These are phyloP conservation scores for Camellia granthamiana DNA, from an alignment of 148 eudicot genomes.

Conservation along the genomic window DNA sequence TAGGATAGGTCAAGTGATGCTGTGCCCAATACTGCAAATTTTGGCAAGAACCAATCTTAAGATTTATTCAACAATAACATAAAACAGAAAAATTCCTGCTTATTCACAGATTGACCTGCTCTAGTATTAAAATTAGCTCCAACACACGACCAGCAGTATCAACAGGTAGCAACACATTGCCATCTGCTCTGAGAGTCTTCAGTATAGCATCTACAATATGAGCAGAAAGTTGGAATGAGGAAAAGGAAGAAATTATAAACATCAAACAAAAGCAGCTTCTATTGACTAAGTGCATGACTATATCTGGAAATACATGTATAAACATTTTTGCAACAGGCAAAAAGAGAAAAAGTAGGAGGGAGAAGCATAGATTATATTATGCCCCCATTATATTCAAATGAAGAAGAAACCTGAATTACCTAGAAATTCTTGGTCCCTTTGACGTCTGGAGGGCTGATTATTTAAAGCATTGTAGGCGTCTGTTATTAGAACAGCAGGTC, in stretches of 20 bases:
- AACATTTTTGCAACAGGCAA: neutral
- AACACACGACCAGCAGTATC: slow-evolving; percentile 96
- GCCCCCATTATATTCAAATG: neutral
- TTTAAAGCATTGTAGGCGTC: slow-evolving; percentile 95
- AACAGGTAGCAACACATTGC: slow-evolving; percentile 86
- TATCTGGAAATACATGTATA: neutral
- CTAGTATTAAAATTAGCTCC: slow-evolving; percentile 74
- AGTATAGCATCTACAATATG: slow-evolving; percentile 51
- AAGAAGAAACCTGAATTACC: slow-evolving; percentile 38
- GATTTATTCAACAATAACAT: neutral
- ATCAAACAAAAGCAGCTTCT: neutral
- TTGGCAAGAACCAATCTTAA: slow-evolving; percentile 17
- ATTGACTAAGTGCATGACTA: neutral
- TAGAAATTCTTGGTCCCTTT: slow-evolving; percentile 88
- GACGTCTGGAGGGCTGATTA: slow-evolving; percentile 88
- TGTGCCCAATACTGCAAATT: slow-evolving; percentile 92
- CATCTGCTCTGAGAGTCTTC: slow-evolving; percentile 70
- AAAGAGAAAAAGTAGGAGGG: neutral
- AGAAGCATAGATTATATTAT: neutral
- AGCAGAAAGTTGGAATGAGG: slow-evolving; percentile 3
- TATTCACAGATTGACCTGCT: slow-evolving; percentile 56
- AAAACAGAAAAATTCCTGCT: neutral
- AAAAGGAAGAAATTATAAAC: neutral
- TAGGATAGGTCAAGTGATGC: slow-evolving; percentile 79
- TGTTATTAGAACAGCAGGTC: slow-evolving; percentile 94